These are phyloP conservation scores for Thraustochytrium striatum DNA, from an alignment of 352 stramenopile species.

Conservation along the genomic window DNA sequence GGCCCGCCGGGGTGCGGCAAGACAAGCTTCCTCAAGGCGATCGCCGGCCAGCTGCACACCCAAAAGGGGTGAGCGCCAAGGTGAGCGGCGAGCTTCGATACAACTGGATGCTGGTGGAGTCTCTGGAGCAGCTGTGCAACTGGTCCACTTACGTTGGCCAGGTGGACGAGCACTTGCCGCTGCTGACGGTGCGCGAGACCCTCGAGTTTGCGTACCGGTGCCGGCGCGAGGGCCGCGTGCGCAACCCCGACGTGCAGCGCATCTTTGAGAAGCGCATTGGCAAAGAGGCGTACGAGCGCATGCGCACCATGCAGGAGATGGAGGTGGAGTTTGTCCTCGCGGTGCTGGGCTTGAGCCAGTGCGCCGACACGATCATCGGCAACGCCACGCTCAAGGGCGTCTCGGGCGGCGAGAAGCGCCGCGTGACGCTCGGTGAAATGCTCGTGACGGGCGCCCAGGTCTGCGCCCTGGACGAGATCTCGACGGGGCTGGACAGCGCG, in stretches of 20 bases:
- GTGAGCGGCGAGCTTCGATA: neutral
- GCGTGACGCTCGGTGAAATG: conserved; percentile 86
- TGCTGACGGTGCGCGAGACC: conserved; percentile 83
- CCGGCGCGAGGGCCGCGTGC: neutral
- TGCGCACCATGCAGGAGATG: conserved; percentile 1
- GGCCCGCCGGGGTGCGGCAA: conserved; percentile 27
- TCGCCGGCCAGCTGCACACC: neutral
- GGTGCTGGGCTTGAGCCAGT: conserved; percentile 76
- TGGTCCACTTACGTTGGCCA: conserved; percentile 35
- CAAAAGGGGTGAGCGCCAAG: neutral
- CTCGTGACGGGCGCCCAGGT: conserved; percentile 67
- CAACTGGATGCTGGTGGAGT: neutral
- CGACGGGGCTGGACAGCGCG: conserved; percentile 81
- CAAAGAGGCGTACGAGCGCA: conserved; percentile 11
- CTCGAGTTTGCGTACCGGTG: conserved; percentile 83
- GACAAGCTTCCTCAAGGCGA: conserved; percentile 28
- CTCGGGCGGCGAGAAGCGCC: conserved; percentile 77
- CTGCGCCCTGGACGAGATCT: conserved; percentile 83
- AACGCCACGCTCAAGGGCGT: conserved; percentile 78
- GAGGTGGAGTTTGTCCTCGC: conserved; percentile 70
- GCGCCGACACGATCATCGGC: conserved; percentile 83
- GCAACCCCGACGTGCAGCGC: neutral
- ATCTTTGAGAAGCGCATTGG: neutral
- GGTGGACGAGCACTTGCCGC: conserved; percentile 75
- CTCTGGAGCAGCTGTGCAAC: neutral